Percentiles rank a stretch among this genome's conserved stretches.
These are phyloP conservation scores for Aspergillus calidoustus DNA, from an alignment of 2,329 filamentous ascomycete species.

Conservation along the genomic window DNA sequence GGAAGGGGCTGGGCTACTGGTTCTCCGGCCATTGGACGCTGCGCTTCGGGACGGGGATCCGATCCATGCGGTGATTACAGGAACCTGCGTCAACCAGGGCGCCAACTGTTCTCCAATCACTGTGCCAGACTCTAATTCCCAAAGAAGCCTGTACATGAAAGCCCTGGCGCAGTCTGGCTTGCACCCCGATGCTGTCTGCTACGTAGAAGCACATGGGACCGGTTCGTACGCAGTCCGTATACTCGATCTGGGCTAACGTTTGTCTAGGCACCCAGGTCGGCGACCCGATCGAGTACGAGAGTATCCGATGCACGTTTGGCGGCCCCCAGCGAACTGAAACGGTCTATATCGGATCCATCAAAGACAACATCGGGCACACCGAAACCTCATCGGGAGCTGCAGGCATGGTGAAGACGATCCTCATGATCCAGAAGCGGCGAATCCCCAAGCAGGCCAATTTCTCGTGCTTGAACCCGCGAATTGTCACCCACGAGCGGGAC, in stretches of 20 bases:
- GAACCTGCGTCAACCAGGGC: constrained; percentile 27
- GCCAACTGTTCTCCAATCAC: constrained; percentile 25
- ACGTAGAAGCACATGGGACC: constrained; percentile 28
- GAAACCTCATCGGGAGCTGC: constrained; percentile 32
- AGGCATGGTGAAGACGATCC: constrained; percentile 29
- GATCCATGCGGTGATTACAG: constrained; percentile 27
- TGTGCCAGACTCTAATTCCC: constrained; percentile 24
- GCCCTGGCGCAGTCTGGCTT: constrained; percentile 16
- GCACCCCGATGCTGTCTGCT: constrained; percentile 17
- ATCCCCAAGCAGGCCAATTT: constrained; percentile 33
- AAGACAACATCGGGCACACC: constrained; percentile 33
- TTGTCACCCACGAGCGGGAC: constrained; percentile 21
- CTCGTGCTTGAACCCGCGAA: constrained; percentile 28
- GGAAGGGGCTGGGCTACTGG: constrained; percentile 28
- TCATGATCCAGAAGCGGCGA: constrained; percentile 30
- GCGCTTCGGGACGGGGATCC: constrained; percentile 27
- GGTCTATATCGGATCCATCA: constrained; percentile 31
- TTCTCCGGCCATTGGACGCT: constrained; percentile 26
- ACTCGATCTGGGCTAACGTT: too few relatives aligned
- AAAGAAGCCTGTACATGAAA: constrained; percentile 20
- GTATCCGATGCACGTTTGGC: constrained; percentile 27
- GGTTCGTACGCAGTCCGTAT: not conserved
- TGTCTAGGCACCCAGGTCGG: constrained; percentile 23
- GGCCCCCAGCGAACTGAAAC: constrained; percentile 7
- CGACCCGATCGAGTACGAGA: constrained; percentile 28